Base-by-base conservation (phyloP, 2,329 filamentous ascomycete genomes). In the Alternaria sp. region DNA sequence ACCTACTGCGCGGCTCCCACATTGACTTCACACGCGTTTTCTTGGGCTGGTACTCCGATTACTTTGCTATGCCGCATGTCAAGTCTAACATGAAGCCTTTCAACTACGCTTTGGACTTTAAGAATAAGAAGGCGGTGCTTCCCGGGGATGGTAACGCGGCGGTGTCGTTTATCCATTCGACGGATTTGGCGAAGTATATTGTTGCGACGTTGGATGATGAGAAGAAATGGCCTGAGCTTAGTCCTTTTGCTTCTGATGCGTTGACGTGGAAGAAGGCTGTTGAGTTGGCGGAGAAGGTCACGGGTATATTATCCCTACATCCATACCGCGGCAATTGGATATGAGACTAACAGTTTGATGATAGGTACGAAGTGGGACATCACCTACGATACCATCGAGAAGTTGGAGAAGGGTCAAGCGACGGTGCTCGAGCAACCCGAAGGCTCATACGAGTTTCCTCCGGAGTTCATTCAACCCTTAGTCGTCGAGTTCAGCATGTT, bases 261-360 rank as follows among this genome's bases (percentile, higher is more conserved):
- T 59, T 82, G 15, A 83, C 82, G 1, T 83, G 78, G 70, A 84
- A 84, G 44, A 75, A 86, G 66, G 69, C 85, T 7, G 57, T 86
- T n/a, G 49, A 54, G n/a, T 61, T 82, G 15, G 83, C 80, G 0
- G 82, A 85, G 66, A 74, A 80, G 46, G 73, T 79, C 26, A 80
- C 74, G 54, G 82, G 83, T 70, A 61, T n/a, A n/a, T n/a, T n/a
- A n/a, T n/a, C n/a, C n/a, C n/a, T n/a, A n/a, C n/a, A n/a, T n/a
- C n/a, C n/a, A n/a, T n/a, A n/a, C n/a, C n/a, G n/a, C n/a, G n/a
- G n/a, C n/a, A n/a, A n/a, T n/a, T n/a, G n/a, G n/a, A n/a, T n/a
- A n/a, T n/a, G n/a, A n/a, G n/a, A n/a, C n/a, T n/a, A n/a, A 57
- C 32, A 30, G 12, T 1, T 30, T 30, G 1, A 32, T 43, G n/a